Conservation (phyloP, 768 basidiomycete species). For the Erythrobasidium yunnanense region DNA sequence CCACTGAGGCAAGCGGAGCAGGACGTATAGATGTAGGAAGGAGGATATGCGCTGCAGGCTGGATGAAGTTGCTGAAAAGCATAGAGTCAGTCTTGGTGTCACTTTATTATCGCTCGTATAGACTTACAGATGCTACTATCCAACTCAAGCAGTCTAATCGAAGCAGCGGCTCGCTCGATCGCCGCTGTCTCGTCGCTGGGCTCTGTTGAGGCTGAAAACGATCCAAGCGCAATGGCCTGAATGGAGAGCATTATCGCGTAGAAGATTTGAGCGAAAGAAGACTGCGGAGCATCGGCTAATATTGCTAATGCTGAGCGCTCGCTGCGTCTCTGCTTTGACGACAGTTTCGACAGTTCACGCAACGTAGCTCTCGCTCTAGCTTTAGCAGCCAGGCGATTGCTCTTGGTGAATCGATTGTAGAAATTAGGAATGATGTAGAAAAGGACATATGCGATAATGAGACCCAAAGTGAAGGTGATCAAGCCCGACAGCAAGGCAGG, state of each 20-base stretch:
- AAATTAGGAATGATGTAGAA: conserved; percentile 27
- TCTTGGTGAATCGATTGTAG: not conserved
- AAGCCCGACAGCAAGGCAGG: conserved; percentile 32
- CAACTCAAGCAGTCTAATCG: not conserved
- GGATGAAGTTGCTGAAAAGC: too few species aligned
- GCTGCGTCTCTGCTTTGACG: not conserved
- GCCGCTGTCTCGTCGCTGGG: conserved; percentile 19
- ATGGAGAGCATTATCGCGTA: not conserved
- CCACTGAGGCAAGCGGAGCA: conserved; percentile 32
- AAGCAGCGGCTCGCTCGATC: conserved; percentile 10
- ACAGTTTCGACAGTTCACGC: not conserved
- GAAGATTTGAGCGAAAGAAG: not conserved
- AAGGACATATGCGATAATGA: conserved; percentile 13
- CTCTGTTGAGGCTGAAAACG: not conserved
- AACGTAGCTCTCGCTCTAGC: not conserved
- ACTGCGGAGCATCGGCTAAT: not conserved
- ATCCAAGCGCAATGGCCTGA: conserved; percentile 30
- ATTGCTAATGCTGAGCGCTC: not conserved
- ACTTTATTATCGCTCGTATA: too few species aligned
- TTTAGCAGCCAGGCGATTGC: not conserved
- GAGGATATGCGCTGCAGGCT: conserved; percentile 24
- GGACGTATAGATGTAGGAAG: conserved; percentile 31
- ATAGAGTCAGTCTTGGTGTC: too few species aligned
- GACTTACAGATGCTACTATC: not conserved
- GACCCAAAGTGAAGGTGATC: conserved; percentile 29